A percentile compares a stretch with the other conserved stretches of the same genome.
These are phyloP conservation scores for Pseudomonodictys pantanalensis DNA, from an alignment of 495 filamentous ascomycete genomes.

Conservation along the genomic window DNA sequence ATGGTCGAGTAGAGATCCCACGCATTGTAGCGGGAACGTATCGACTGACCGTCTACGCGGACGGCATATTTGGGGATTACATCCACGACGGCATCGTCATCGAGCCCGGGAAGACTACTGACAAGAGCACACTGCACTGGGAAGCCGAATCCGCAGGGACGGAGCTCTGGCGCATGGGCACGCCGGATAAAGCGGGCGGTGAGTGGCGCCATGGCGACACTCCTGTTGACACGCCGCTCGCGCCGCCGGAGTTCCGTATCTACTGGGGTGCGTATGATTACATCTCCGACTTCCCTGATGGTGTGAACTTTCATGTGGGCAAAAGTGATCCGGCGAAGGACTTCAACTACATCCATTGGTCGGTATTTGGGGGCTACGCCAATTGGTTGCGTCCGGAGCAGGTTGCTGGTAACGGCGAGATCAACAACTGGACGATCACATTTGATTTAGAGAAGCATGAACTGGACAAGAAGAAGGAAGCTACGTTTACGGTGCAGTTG, in stretches of 20 bases:
- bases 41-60: slow-evolving; percentile 56
- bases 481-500: slow-evolving; percentile 56
- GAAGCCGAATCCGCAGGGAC: slow-evolving; percentile 49
- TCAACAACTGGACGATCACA: slow-evolving; percentile 55
- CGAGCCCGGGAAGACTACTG: slow-evolving; percentile 32
- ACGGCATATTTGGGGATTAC: slow-evolving; percentile 56
- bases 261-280: slow-evolving; percentile 58
- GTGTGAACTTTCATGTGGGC: slow-evolving; percentile 53
- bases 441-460: slow-evolving; percentile 40
- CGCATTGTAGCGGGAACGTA: slow-evolving; percentile 53
- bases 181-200: slow-evolving; percentile 53
- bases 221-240: slow-evolving; percentile 46
- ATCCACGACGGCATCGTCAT: slow-evolving; percentile 46
- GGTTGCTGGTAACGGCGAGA: slow-evolving; percentile 32
- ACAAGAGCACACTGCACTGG: slow-evolving; percentile 37
- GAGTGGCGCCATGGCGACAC: slow-evolving; percentile 53
- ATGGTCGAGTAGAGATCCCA: slow-evolving; percentile 49
- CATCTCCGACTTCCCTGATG: slow-evolving; percentile 51
- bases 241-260: slow-evolving; percentile 51
- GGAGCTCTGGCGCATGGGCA: slow-evolving; percentile 56
- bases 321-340: slow-evolving; percentile 45
- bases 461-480: slow-evolving; percentile 35
- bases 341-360: slow-evolving; percentile 57
- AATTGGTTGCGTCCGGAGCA: slow-evolving; percentile 20
- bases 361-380: slow-evolving; percentile 49